phyloP scores from a whole-genome alignment of 225 moss, liverwort and hornwort genomes.

The Polytrichum formosum region DNA sequence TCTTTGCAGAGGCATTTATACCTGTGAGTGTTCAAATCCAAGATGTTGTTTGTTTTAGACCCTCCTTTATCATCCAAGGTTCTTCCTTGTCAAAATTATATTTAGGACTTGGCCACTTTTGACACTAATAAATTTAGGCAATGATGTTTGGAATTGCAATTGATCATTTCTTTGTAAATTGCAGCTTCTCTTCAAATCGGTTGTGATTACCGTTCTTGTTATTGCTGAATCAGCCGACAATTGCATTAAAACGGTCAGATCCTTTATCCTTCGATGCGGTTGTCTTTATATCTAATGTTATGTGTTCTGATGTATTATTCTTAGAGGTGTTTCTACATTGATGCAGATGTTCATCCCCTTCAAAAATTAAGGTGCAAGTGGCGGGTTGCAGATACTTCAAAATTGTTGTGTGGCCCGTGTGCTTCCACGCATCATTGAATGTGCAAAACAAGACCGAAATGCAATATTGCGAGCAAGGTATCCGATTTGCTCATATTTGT shows the following conservation, averaged over 20 bases:
- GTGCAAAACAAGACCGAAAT: slow-evolving; percentile 79
- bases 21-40: slow-evolving; percentile 37
- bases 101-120: no score
- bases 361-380: slow-evolving; percentile 4
- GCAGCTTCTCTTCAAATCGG: slow-evolving; percentile 72
- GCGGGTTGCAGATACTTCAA: slow-evolving; percentile 47
- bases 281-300: background rate
- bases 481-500: no score
- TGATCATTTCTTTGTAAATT: slow-evolving; percentile 1
- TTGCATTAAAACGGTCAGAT: slow-evolving; percentile 70
- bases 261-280: background rate
- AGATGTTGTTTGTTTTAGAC: no score
- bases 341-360: background rate
- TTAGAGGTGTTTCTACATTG: background rate
- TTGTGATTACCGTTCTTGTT: slow-evolving; percentile 76
- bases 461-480: slow-evolving; percentile 58
- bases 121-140: no score
- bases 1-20: slow-evolving; percentile 72
- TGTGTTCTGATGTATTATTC: background rate
- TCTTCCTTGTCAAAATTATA: no score
- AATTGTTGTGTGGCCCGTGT: slow-evolving; percentile 56
- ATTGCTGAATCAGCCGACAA: slow-evolving; percentile 81
- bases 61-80: no score
- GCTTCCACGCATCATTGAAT: slow-evolving; percentile 62
- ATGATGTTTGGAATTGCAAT: background rate